A percentile compares a stretch with the other conserved stretches of the same genome.
These are phyloP conservation scores for Mycena maculata DNA, from an alignment of 768 basidiomycete genomes.

Conservation along the genomic window DNA sequence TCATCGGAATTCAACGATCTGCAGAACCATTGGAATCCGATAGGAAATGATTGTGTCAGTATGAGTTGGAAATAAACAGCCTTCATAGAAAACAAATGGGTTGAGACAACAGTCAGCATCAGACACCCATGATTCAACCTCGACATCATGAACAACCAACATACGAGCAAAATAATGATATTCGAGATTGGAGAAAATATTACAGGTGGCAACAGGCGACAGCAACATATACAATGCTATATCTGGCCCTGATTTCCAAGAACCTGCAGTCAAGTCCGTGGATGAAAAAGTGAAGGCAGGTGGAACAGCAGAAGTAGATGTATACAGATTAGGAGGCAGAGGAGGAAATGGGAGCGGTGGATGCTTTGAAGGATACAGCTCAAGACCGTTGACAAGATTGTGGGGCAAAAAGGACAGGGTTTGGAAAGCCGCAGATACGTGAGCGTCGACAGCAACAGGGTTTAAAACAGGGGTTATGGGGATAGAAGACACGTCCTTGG, in stretches of 20 bases:
- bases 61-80: too few species aligned
- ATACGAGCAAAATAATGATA: neutral
- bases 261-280: neutral
- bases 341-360: neutral
- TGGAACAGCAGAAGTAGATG: too few species aligned
- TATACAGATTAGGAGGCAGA: neutral
- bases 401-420: too few species aligned
- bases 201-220: neutral
- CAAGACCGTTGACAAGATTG: neutral
- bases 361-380: neutral
- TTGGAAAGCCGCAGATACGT: neutral
- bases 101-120: neutral
- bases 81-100: neutral
- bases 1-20: too few species aligned
- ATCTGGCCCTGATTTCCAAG: too few species aligned
- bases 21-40: too few species aligned
- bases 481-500: too few species aligned
- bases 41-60: too few species aligned
- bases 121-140: neutral
- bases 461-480: neutral
- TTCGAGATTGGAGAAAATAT: neutral
- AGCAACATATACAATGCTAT: too few species aligned
- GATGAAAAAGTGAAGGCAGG: too few species aligned
- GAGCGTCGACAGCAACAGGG: neutral
- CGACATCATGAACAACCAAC: neutral